Percentiles rank a stretch among this genome's conserved stretches.
Evolutionary conservation across 2,329 filamentous ascomycete species (phyloP).

Genomic region (Verticillium nubilum): DNA sequence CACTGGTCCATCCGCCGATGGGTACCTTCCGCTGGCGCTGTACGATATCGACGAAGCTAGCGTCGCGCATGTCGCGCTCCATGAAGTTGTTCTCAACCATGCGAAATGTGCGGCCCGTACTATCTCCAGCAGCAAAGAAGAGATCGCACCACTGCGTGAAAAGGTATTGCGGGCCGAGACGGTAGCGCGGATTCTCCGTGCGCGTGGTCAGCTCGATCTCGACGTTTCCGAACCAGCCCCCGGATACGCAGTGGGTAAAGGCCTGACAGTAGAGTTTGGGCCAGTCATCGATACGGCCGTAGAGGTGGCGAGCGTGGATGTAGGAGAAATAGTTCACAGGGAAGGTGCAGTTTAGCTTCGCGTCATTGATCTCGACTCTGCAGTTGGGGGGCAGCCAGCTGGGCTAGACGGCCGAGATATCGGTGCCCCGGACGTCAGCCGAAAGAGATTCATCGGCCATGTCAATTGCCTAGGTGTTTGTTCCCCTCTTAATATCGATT

Average conservation of each 20-base stretch:
- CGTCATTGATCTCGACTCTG: slow-evolving; percentile 59
- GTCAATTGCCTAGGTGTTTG: slow-evolving; percentile 21
- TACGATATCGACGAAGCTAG: slow-evolving; percentile 15
- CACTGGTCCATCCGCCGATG: slow-evolving; percentile 9
- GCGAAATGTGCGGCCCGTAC: slow-evolving; percentile 22
- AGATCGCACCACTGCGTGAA: slow-evolving; percentile 18
- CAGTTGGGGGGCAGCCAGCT: slow-evolving; percentile 52
- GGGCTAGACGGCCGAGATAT: slow-evolving; percentile 52
- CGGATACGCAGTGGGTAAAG: slow-evolving; percentile 39
- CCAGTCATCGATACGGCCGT: slow-evolving; percentile 49
- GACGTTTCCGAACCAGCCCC: slow-evolving; percentile 27
- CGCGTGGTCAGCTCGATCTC: slow-evolving; percentile 10
- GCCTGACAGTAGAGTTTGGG: slow-evolving; percentile 41
- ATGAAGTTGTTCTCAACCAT: slow-evolving; percentile 16
- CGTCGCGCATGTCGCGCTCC: slow-evolving; percentile 13
- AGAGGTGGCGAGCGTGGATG: slow-evolving; percentile 50
- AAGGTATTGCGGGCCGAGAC: not conserved
- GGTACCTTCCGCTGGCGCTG: slow-evolving; percentile 12
- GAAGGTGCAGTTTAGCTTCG: slow-evolving; percentile 44
- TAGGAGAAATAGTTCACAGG: slow-evolving; percentile 47
- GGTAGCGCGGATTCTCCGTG: not conserved
- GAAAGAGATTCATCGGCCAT: slow-evolving; percentile 35
- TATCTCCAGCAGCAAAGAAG: slow-evolving; percentile 20
- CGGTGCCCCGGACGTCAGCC: slow-evolving; percentile 41
- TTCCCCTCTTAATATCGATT: not conserved